These are phyloP conservation scores for Scheffersomyces quercinus DNA, from an alignment of 1,139 yeast species.

Conservation along the genomic window DNA sequence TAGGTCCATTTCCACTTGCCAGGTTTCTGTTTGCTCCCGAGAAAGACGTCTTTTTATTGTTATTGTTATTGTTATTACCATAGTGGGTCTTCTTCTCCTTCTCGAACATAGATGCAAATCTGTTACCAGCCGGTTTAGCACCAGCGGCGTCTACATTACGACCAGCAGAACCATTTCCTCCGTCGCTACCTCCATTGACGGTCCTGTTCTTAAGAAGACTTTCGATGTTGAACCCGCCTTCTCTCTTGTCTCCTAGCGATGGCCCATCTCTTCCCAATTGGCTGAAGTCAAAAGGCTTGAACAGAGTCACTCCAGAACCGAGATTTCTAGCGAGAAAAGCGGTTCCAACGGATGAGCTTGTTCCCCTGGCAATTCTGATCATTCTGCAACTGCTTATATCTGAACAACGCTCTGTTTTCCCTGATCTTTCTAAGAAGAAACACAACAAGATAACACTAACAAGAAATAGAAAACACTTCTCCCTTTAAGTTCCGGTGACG, in stretches of 20 bases:
- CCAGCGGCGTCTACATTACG: not conserved
- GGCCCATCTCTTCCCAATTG: not conserved
- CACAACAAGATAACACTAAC: too few relatives aligned
- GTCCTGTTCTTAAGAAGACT: not conserved
- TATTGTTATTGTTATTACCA: not conserved
- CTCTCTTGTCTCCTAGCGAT: not conserved
- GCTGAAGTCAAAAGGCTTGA: not conserved
- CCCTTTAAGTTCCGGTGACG: too few relatives aligned
- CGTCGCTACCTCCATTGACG: not conserved
- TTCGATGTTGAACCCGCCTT: not conserved
- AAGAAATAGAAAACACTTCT: too few relatives aligned
- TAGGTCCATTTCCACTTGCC: not conserved
- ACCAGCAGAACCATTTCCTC: not conserved
- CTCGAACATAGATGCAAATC: conserved; percentile 11
- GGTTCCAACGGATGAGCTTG: too few relatives aligned
- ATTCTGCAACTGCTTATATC: too few relatives aligned
- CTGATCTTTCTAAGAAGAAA: too few relatives aligned
- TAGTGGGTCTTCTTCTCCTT: conserved; percentile 1
- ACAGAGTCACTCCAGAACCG: not conserved
- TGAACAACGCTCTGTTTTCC: too few relatives aligned
- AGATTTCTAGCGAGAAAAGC: too few relatives aligned
- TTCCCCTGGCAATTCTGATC: too few relatives aligned
- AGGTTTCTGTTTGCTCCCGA: not conserved
- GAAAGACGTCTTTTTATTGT: not conserved
- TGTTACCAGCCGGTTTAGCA: conserved; percentile 1